Evolutionary conservation across 257 asterid genomes (phyloP).

Genomic region (Sherardia arvensis): DNA sequence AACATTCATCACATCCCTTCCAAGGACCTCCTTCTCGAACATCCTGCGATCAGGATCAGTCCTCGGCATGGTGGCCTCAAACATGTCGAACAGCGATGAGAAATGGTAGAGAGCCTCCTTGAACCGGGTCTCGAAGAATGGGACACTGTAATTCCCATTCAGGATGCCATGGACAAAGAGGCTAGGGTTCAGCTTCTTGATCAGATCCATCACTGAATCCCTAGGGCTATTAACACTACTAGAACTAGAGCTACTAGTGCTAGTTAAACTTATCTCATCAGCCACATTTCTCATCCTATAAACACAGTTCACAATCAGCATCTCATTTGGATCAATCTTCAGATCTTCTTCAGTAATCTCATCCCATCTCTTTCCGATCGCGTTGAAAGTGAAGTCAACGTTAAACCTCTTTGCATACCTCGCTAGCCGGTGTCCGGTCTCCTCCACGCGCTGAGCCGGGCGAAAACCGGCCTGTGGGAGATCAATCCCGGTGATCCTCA

Average conservation of each 20-base stretch:
- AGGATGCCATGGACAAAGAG: conserved; percentile 31
- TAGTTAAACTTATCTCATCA: conserved; percentile 12
- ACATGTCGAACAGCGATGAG: conserved; percentile 30
- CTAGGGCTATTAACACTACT: conserved; percentile 10
- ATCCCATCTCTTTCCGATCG: conserved; percentile 29
- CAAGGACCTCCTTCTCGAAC: conserved; percentile 25
- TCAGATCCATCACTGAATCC: conserved; percentile 21
- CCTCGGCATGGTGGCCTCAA: conserved; percentile 19
- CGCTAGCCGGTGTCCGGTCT: conserved; percentile 22
- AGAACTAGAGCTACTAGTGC: background rate
- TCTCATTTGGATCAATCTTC: conserved; percentile 16
- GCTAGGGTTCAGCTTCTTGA: conserved; percentile 24
- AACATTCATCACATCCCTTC: conserved; percentile 24
- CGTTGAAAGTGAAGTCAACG: conserved; percentile 24
- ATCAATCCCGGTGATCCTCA: conserved; percentile 29
- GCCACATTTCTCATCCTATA: conserved; percentile 26
- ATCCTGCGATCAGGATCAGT: conserved; percentile 17
- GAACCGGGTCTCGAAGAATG: conserved; percentile 18
- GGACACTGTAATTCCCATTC: conserved; percentile 21
- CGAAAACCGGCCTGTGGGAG: conserved; percentile 30
- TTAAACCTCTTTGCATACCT: conserved; percentile 23
- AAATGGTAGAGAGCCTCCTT: conserved; percentile 25
- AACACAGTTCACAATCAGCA: conserved; percentile 22
- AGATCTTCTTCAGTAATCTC: conserved; percentile 21
- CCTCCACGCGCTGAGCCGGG: conserved; percentile 24